phyloP scores from a whole-genome alignment of 108 stramenopile species.

The Cyclotella distinguenda region DNA sequence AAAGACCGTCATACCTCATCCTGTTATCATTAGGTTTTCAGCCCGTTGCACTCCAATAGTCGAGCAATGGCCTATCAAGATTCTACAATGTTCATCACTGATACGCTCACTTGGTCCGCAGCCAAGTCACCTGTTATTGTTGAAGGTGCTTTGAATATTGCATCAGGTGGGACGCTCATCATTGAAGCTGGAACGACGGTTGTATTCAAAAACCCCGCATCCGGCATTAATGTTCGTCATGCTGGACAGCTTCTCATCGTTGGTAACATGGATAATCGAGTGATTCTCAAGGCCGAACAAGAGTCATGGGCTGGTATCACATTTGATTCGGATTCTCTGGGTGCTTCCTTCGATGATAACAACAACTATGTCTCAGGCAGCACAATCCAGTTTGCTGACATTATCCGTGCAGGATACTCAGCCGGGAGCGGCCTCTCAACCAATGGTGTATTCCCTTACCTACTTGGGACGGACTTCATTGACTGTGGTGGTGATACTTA shows the following conservation, averaged over 20 bases:
- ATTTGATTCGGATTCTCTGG: slow-evolving; percentile 1
- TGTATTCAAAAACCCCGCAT: slow-evolving; percentile 1
- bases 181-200: slow-evolving; percentile 6
- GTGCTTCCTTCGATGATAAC: not conserved
- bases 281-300: slow-evolving; percentile 5
- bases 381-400: slow-evolving; percentile 20
- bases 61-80: too few relatives aligned
- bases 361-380: slow-evolving; percentile 8
- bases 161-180: slow-evolving; percentile 5
- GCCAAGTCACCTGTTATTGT: slow-evolving; percentile 8
- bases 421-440: too few relatives aligned
- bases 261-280: slow-evolving; percentile 5
- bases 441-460: slow-evolving; percentile 8
- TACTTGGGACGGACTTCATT: slow-evolving; percentile 18
- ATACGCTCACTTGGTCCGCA: not conserved
- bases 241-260: slow-evolving; percentile 15
- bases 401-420: slow-evolving; percentile 17
- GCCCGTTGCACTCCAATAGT: too few relatives aligned
- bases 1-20: too few relatives aligned
- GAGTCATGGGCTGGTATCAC: slow-evolving; percentile 11
- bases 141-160: slow-evolving; percentile 1
- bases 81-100: too few relatives aligned
- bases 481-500: slow-evolving; percentile 24
- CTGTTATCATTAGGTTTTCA: too few relatives aligned
- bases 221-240: slow-evolving; percentile 3